These are phyloP conservation scores for Nothomitra cinnamomea DNA, from an alignment of 2,329 filamentous ascomycete species.

Conservation along the genomic window DNA sequence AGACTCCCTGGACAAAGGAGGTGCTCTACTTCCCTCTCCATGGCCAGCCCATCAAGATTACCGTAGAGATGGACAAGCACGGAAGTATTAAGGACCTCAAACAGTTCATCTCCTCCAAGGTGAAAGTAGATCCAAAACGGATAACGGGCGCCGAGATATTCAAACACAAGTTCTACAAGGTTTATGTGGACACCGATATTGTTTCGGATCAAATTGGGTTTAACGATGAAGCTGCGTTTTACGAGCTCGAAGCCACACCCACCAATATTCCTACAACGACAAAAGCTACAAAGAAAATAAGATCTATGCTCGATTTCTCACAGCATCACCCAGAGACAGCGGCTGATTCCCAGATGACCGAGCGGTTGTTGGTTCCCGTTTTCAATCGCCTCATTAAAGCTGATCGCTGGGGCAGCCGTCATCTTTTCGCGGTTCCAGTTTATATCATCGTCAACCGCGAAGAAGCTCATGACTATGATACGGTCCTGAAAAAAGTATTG, in stretches of 20 bases:
- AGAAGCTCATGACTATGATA: slow-evolving; percentile 51
- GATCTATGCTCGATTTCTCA: slow-evolving; percentile 8
- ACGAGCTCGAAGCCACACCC: slow-evolving; percentile 62
- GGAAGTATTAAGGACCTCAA: slow-evolving; percentile 52
- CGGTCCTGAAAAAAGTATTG: slow-evolving; percentile 65
- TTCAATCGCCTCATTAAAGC: slow-evolving; percentile 24
- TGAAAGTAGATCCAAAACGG: slow-evolving; percentile 30
- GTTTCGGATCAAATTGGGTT: slow-evolving; percentile 52
- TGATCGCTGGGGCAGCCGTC: neutral
- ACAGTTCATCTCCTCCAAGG: slow-evolving; percentile 41
- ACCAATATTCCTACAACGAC: slow-evolving; percentile 56
- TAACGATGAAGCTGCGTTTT: slow-evolving; percentile 48
- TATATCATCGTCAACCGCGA: slow-evolving; percentile 62
- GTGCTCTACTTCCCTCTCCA: slow-evolving; percentile 66
- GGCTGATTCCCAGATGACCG: slow-evolving; percentile 22
- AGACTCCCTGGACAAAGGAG: slow-evolving; percentile 60
- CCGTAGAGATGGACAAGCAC: slow-evolving; percentile 67
- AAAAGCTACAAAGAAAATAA: slow-evolving; percentile 21
- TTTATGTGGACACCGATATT: slow-evolving; percentile 52
- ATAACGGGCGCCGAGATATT: slow-evolving; percentile 78
- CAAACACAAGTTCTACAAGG: slow-evolving; percentile 69
- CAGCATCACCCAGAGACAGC: slow-evolving; percentile 21
- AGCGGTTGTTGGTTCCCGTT: slow-evolving; percentile 29
- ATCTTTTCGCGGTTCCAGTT: slow-evolving; percentile 5
- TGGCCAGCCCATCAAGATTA: slow-evolving; percentile 50